phyloP scores from a whole-genome alignment of 2,329 filamentous ascomycete species.

The Lojkania enalia region DNA sequence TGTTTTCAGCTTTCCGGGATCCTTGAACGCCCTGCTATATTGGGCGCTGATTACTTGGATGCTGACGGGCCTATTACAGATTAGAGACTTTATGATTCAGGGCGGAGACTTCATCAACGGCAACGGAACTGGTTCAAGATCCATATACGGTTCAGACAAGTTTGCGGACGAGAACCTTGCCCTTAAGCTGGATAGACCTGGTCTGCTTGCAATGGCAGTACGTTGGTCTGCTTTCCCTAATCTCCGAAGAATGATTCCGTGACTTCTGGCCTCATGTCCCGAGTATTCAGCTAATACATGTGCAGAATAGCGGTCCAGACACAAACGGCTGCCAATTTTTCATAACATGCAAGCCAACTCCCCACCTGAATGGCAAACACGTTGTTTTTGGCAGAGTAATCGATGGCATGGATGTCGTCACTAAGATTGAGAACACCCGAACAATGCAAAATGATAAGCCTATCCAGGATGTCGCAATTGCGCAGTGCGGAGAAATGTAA shows the following conservation, averaged over 20 bases:
- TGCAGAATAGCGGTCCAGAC: conserved; percentile 83
- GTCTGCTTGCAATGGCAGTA: conserved; percentile 91
- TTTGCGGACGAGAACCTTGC: conserved; percentile 92
- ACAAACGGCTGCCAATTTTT: conserved; percentile 98
- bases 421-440: conserved; percentile 89
- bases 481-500: conserved; percentile 93
- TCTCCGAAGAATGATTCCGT: not conserved
- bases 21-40: too few relatives aligned
- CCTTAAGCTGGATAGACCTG: conserved; percentile 75
- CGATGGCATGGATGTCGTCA: conserved; percentile 86
- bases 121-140: conserved; percentile 84
- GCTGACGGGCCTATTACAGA: conserved; percentile 66
- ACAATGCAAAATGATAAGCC: conserved; percentile 77
- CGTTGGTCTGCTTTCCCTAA: conserved; percentile 39
- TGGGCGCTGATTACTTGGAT: too few relatives aligned
- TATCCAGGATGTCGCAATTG: conserved; percentile 79
- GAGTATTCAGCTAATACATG: conserved; percentile 8
- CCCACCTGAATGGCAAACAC: conserved; percentile 89
- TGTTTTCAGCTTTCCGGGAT: too few relatives aligned
- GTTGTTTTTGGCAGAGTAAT: conserved; percentile 92
- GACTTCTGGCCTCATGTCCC: too few relatives aligned
- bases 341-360: conserved; percentile 82
- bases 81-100: conserved; percentile 96
- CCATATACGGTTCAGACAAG: conserved; percentile 81
- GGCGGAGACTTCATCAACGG: conserved; percentile 94